A percentile compares a stretch with the other conserved stretches of the same genome.
Conservation (phyloP, 2,329 filamentous ascomycete species). For the Botrytis porri region DNA sequence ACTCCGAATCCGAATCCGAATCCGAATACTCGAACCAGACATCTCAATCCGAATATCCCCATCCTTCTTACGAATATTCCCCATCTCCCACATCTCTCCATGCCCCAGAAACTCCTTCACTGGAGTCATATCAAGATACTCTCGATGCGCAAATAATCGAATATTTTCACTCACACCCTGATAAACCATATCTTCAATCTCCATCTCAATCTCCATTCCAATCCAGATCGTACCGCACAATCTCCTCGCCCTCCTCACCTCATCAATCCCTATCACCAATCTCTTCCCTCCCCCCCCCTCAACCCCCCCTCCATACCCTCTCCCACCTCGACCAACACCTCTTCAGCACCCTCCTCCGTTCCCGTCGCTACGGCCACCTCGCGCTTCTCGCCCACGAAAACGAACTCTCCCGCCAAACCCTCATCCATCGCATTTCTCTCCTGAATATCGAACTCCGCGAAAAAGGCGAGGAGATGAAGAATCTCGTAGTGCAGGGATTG, state of each 20-base stretch:
- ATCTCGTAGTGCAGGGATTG: neutral
- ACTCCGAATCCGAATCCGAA: too few species aligned
- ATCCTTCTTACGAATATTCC: neutral
- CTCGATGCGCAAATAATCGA: neutral
- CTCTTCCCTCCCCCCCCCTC: neutral
- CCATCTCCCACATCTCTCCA: neutral
- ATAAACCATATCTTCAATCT: neutral
- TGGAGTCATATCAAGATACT: neutral
- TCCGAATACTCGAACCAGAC: neutral
- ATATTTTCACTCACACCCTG: neutral
- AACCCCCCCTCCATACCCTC: neutral
- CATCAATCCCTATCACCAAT: neutral
- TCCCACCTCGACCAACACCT: neutral
- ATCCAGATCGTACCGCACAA: neutral
- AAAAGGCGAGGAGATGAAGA: neutral
- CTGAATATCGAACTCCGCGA: neutral
- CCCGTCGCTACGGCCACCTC: neutral
- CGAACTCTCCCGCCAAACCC: neutral
- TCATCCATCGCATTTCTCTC: neutral
- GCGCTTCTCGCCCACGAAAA: accelerated
- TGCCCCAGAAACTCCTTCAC: neutral
- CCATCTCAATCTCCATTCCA: too few species aligned
- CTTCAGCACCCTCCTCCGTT: neutral
- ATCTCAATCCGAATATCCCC: neutral
- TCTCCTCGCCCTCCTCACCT: neutral